These are phyloP conservation scores for Elongisporangium undulatum DNA, from an alignment of 352 stramenopile species.

Conservation along the genomic window DNA sequence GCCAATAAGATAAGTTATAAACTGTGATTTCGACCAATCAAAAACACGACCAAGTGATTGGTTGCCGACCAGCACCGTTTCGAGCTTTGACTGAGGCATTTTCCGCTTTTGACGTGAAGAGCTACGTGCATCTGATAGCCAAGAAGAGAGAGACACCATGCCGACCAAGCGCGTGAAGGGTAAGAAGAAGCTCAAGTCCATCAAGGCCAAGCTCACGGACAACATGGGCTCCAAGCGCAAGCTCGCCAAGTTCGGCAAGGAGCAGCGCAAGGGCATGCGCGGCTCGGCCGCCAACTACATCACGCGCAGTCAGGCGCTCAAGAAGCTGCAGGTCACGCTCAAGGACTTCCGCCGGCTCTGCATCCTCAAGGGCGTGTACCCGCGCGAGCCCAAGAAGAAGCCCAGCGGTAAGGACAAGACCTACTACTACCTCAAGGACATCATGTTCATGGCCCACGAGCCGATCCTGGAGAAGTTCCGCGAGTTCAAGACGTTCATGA, in stretches of 20 bases:
- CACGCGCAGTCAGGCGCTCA: constrained; percentile 92
- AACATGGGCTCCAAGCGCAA: constrained; percentile 78
- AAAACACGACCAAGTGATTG: constrained; percentile 18
- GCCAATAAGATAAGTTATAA: neutral
- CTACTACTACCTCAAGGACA: constrained; percentile 99
- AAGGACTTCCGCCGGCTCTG: constrained; percentile 99
- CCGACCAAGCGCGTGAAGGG: constrained; percentile 85
- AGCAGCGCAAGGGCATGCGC: constrained; percentile 80
- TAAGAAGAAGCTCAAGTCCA: constrained; percentile 90
- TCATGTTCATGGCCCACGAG: constrained; percentile 97
- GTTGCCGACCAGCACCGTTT: constrained; percentile 10
- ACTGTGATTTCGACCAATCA: constrained; percentile 19
- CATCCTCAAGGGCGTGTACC: constrained; percentile 99
- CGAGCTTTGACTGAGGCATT: neutral
- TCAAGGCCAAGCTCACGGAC: constrained; percentile 87
- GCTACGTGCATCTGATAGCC: neutral
- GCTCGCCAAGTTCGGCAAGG: constrained; percentile 80
- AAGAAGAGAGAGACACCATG: constrained; percentile 34
- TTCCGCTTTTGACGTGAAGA: neutral
- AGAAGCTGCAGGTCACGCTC: constrained; percentile 94
- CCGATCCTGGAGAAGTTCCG: constrained; percentile 98
- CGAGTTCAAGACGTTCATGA: constrained; percentile 98
- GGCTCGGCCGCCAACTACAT: constrained; percentile 94
- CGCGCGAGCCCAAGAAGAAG: constrained; percentile 95
- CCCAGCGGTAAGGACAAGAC: constrained; percentile 94